These are phyloP conservation scores for Metschnikowia hibisci DNA, from an alignment of 805 yeast genomes.

Conservation along the genomic window DNA sequence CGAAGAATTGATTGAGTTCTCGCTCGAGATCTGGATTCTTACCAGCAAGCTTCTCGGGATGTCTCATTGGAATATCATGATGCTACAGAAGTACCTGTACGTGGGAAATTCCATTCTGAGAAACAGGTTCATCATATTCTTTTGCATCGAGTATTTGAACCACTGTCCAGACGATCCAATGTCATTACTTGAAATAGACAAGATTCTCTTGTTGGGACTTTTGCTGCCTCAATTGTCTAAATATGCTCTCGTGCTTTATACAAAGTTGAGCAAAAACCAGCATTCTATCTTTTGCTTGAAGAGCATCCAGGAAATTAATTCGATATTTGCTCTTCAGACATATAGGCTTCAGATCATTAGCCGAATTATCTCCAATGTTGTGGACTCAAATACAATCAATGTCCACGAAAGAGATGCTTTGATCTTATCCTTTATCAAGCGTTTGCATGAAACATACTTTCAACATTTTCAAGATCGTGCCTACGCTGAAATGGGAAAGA, in stretches of 20 bases:
- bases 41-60: slow-evolving; percentile 15
- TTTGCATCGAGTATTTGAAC: slow-evolving; percentile 25
- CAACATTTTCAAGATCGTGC: slow-evolving; percentile 20
- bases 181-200: slow-evolving; percentile 14
- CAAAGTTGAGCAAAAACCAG: slow-evolving; percentile 15
- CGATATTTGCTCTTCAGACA: slow-evolving; percentile 19
- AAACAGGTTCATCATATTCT: slow-evolving; percentile 27
- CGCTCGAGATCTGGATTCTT: slow-evolving; percentile 31
- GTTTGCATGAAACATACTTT: slow-evolving; percentile 27
- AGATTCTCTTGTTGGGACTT: slow-evolving; percentile 23
- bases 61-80: slow-evolving; percentile 34
- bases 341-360: slow-evolving; percentile 20
- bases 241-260: slow-evolving; percentile 24
- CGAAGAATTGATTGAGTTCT: slow-evolving; percentile 23
- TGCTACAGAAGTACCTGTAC: slow-evolving; percentile 37
- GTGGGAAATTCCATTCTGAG: slow-evolving; percentile 38
- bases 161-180: slow-evolving; percentile 17
- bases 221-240: slow-evolving; percentile 24
- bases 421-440: slow-evolving; percentile 20
- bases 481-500: slow-evolving; percentile 30
- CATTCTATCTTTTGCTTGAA: slow-evolving; percentile 19
- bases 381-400: slow-evolving; percentile 4
- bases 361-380: slow-evolving; percentile 20
- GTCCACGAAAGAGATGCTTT: slow-evolving; percentile 14
- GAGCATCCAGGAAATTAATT: slow-evolving; percentile 19